Evolutionary conservation across 2,329 filamentous ascomycete species (phyloP), one percentile per base, ranked within the genome.

Genomic region (Paraconiothyrium brasiliense): DNA sequence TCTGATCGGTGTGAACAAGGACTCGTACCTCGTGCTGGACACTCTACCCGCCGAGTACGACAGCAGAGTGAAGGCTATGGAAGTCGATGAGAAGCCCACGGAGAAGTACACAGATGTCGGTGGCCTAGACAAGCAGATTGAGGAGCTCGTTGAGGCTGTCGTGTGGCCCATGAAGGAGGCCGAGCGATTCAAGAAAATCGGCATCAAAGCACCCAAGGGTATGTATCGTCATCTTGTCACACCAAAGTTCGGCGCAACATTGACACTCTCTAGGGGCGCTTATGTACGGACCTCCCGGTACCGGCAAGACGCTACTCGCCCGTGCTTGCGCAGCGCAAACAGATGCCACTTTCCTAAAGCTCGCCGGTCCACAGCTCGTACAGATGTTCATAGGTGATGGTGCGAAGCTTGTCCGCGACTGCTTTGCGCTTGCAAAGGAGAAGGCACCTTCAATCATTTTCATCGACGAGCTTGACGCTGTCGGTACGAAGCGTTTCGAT

Each of bases 141-240:
- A 97, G 80, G 96, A 99, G 83, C 87, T 99, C 58, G 94, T 99
- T 9, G 95, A 99, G 83, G 95, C 95, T 59, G 95, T 99, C 54
- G 95, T 99, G 34, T 98, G 94, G 94, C 95, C 95, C 1, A 99
- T 99, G 95, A 98, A 98, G 87, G 94, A 99, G 83, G 94, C 95
- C 1, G 96, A 99, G 72, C 89, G 94, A 22, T 99, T 99, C 85
- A 98, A 97, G 87, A 98, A 97, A 87, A 97, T 99, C 75, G 95
- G 95, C 71, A 99, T 99, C 85, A 99, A 99, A 84, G 94, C 95
- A 44, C 95, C 95, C 14, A 99, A 99, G 84, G 95, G 95, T 97
- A 87, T 64, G 82, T 55, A 57, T 30, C 32, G 16, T 2, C 9
- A 37, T 11, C 13, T 11, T 10, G 1, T 32, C 2, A 41, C n/a